A percentile compares a stretch with the other conserved stretches of the same genome.
Evolutionary conservation across 176 grass and related monocot genomes (phyloP).

Genomic region (Ensete ventricosum): DNA sequence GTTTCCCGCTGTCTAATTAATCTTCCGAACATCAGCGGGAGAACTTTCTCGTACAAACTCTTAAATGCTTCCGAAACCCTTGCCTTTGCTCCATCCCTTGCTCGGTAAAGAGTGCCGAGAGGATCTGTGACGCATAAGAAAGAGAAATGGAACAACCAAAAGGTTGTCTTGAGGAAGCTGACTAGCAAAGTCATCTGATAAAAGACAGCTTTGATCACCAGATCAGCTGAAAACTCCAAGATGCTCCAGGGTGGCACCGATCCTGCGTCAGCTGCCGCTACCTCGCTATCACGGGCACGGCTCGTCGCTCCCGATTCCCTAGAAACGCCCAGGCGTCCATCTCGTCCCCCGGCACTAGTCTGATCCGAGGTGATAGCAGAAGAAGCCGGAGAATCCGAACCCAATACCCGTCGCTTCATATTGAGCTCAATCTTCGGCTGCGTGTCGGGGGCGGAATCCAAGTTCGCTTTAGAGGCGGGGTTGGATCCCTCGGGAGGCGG

Average conservation of each 20-base stretch:
- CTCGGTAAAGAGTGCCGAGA: slow-evolving; percentile 30
- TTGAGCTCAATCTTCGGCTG: background rate
- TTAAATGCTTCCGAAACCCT: slow-evolving; percentile 13
- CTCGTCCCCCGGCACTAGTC: background rate
- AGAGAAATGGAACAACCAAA: slow-evolving; percentile 51
- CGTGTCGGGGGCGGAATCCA: background rate
- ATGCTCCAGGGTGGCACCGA: slow-evolving; percentile 2
- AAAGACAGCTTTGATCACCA: slow-evolving; percentile 51
- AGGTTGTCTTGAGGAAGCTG: slow-evolving; percentile 40
- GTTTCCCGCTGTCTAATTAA: slow-evolving; percentile 26
- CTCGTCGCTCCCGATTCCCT: background rate
- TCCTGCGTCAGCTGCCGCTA: background rate
- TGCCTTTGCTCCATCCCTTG: slow-evolving; percentile 13
- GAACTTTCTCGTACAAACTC: slow-evolving; percentile 21
- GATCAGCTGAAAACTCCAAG: slow-evolving; percentile 32
- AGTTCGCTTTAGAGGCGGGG: background rate
- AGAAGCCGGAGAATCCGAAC: background rate
- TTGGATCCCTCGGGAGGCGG: background rate
- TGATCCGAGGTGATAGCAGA: slow-evolving; percentile 9
- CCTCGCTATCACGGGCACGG: background rate
- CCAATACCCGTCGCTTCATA: background rate
- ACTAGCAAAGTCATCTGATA: slow-evolving; percentile 58
- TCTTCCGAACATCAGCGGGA: slow-evolving; percentile 12
- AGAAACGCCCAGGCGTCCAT: background rate
- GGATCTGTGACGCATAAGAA: slow-evolving; percentile 51